Conservation (phyloP, 106 monocot genomes). For the Dioscorea dumetorum region DNA sequence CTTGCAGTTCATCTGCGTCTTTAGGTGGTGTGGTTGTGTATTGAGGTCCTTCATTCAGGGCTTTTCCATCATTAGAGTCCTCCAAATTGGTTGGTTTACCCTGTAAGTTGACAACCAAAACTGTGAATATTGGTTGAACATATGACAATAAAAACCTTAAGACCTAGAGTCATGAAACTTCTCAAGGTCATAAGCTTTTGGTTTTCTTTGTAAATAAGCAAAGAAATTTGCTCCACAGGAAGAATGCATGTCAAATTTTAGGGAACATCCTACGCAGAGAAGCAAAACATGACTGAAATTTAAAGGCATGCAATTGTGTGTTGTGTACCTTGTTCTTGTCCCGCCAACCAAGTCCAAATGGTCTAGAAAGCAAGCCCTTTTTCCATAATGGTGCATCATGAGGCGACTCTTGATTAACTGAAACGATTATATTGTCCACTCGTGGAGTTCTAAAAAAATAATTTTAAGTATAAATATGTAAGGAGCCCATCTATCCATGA, state of each 20-base stretch:
- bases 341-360: conserved; percentile 79
- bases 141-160: too few relatives aligned
- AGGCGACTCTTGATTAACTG: conserved; percentile 25
- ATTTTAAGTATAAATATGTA: too few relatives aligned
- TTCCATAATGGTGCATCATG: conserved; percentile 41
- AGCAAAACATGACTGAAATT: too few relatives aligned
- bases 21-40: background rate
- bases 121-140: background rate
- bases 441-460: conserved; percentile 27
- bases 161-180: too few relatives aligned
- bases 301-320: background rate
- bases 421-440: background rate
- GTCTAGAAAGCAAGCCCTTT: conserved; percentile 61
- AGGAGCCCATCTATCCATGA: too few relatives aligned
- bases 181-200: too few relatives aligned
- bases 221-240: too few relatives aligned
- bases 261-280: too few relatives aligned
- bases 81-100: conserved; percentile 25
- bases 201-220: too few relatives aligned
- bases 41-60: conserved; percentile 4
- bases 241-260: too few relatives aligned
- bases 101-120: conserved; percentile 9
- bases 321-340: conserved; percentile 71
- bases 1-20: conserved; percentile 18
- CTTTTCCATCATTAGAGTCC: conserved; percentile 17